A percentile compares a stretch with the other conserved stretches of the same genome.
Conservation (phyloP, 371 early-diverging fungal species). For the Syncephalastrum monosporum region DNA sequence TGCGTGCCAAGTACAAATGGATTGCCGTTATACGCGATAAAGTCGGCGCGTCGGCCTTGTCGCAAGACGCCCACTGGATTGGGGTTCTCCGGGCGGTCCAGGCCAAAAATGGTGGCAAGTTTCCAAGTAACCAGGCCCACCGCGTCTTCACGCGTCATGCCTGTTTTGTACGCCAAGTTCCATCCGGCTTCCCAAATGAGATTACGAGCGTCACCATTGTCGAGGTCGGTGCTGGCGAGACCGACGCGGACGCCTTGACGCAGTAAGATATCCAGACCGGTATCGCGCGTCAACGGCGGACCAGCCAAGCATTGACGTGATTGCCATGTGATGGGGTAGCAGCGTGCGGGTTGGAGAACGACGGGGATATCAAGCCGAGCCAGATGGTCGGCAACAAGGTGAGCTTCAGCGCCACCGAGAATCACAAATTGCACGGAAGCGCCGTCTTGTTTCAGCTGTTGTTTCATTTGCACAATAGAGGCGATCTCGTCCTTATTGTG, state of each 20-base stretch:
- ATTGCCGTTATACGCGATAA: conserved; percentile 55
- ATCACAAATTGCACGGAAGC: conserved; percentile 47
- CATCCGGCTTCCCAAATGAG: conserved; percentile 77
- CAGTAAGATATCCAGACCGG: conserved; percentile 58
- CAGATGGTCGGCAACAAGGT: conserved; percentile 63
- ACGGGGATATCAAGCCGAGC: conserved; percentile 58
- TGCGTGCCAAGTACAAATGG: conserved; percentile 63
- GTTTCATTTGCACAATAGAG: conserved; percentile 58
- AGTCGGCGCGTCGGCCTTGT: conserved; percentile 31
- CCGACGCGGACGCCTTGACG: conserved; percentile 63
- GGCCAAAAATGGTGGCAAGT: conserved; percentile 62
- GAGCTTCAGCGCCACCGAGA: conserved; percentile 74
- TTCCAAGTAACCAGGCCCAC: conserved; percentile 79
- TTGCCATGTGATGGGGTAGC: conserved; percentile 65
- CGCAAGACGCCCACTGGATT: conserved; percentile 23
- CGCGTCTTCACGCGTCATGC: conserved; percentile 51
- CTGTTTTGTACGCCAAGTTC: conserved; percentile 40
- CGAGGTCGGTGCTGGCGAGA: conserved; percentile 53
- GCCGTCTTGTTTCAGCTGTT: conserved; percentile 15
- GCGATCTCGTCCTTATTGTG: conserved; percentile 74
- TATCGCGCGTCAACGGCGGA: conserved; percentile 52
- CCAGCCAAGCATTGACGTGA: conserved; percentile 62
- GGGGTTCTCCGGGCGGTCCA: conserved; percentile 22
- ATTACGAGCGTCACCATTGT: conserved; percentile 65
- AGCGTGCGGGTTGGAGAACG: conserved; percentile 67